phyloP scores from a whole-genome alignment of 2,329 filamentous ascomycete species.

The Colletotrichum echinochloae region DNA sequence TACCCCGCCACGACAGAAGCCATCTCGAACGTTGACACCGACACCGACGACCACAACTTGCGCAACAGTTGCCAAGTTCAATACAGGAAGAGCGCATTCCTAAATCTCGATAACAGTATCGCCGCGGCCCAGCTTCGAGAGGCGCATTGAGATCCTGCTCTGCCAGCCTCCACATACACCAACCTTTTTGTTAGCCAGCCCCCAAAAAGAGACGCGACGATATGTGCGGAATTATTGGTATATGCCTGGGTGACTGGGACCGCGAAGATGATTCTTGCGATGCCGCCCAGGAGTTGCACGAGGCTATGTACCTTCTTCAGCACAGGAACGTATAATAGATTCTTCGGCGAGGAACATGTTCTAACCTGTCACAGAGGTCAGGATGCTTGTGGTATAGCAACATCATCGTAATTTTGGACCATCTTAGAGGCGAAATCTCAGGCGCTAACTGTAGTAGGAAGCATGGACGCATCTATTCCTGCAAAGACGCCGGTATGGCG shows the following conservation, averaged over 20 bases:
- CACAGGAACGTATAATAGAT: conserved; percentile 47
- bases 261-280: conserved; percentile 27
- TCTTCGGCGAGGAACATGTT: conserved; percentile 56
- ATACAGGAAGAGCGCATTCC: not conserved
- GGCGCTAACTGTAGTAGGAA: conserved; percentile 1
- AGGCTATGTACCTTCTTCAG: conserved; percentile 78
- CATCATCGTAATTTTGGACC: conserved; percentile 2
- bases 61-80: not conserved
- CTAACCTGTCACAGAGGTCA: conserved; percentile 67
- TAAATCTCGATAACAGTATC: not conserved
- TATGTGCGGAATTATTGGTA: conserved; percentile 36
- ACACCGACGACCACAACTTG: not conserved
- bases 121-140: not conserved
- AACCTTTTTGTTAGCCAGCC: not conserved
- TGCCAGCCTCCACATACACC: not conserved
- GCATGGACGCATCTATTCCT: conserved; percentile 82
- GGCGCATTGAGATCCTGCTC: not conserved
- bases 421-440: not conserved
- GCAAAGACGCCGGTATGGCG: conserved; percentile 92
- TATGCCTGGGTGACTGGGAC: conserved; percentile 34
- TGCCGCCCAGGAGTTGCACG: conserved; percentile 75
- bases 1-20: conserved; percentile 32
- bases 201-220: conserved; percentile 2
- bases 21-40: conserved; percentile 16
- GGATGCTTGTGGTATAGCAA: conserved; percentile 87